Percentiles rank a stretch among this genome's conserved stretches.
Evolutionary conservation across 345 rosid species (phyloP).

Genomic region (Eucalyptus curtisii): DNA sequence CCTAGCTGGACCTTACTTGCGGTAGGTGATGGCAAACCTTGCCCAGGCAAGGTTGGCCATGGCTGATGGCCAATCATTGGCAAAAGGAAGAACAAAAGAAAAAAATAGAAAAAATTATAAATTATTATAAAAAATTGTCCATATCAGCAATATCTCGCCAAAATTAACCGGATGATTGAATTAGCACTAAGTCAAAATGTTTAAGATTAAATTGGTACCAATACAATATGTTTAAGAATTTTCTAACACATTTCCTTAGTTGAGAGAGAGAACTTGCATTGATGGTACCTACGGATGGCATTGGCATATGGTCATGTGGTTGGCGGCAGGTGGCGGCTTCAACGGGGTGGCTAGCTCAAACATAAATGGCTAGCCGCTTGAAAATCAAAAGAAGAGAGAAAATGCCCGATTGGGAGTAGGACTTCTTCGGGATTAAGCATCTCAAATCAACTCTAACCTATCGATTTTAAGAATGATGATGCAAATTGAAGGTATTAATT

Average conservation of each 20-base stretch:
- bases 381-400: neutral
- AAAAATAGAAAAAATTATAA: no score
- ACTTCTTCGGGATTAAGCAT: neutral
- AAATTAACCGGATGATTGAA: no score
- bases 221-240: no score
- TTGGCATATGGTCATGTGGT: neutral
- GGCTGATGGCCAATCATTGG: no score
- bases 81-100: no score
- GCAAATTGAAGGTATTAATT: neutral
- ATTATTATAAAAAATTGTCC: no score
- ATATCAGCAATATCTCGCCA: accelerated
- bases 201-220: accelerated
- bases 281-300: neutral
- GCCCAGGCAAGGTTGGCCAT: no score
- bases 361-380: neutral
- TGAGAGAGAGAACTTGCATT: neutral
- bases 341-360: neutral
- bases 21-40: accelerated
- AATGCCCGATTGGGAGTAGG: neutral
- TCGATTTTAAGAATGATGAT: neutral
- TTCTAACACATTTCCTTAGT: no score
- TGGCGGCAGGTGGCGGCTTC: neutral
- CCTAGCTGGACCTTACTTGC: accelerated
- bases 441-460: neutral
- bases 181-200: accelerated